Conservation (phyloP, 139 green algal genomes). For the Haematococcus lacustris region DNA sequence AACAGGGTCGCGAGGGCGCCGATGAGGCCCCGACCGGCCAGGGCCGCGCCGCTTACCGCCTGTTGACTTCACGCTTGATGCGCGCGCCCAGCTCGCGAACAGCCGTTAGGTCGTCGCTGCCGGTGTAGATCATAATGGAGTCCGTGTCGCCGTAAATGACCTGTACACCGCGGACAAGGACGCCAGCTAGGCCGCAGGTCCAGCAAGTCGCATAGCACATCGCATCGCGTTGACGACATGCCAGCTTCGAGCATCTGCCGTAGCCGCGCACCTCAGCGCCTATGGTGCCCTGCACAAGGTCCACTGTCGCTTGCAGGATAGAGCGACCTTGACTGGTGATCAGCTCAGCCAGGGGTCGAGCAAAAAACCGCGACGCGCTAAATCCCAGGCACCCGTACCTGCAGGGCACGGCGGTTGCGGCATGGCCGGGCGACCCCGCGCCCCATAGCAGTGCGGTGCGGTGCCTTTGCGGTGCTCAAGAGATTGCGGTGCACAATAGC, state of each 20-base stretch:
- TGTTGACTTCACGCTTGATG: conserved; percentile 70
- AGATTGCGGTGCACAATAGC: no score
- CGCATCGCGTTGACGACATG: no score
- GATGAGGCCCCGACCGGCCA: no score
- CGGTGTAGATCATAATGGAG: conserved; percentile 94
- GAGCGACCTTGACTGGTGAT: conserved; percentile 84
- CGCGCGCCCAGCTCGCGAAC: conserved; percentile 53
- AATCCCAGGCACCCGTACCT: conserved; percentile 97
- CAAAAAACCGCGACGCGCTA: conserved; percentile 84
- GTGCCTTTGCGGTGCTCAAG: no score
- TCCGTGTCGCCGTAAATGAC: conserved; percentile 98
- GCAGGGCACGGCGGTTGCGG: not conserved
- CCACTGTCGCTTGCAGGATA: conserved; percentile 91
- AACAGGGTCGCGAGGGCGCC: no score
- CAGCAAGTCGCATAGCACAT: no score
- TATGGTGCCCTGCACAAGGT: conserved; percentile 72
- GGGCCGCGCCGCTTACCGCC: not conserved
- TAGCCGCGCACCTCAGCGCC: conserved; percentile 33
- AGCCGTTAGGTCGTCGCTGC: conserved; percentile 49
- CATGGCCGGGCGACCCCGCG: no score
- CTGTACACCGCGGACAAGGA: conserved; percentile 26
- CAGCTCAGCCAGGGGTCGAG: conserved; percentile 87
- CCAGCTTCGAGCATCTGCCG: no score
- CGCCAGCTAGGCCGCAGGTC: no score
- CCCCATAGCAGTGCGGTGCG: no score